A percentile compares a stretch with the other conserved stretches of the same genome.
Evolutionary conservation across 805 yeast species (phyloP).

Genomic region (Zygoascus bituminiphila): DNA sequence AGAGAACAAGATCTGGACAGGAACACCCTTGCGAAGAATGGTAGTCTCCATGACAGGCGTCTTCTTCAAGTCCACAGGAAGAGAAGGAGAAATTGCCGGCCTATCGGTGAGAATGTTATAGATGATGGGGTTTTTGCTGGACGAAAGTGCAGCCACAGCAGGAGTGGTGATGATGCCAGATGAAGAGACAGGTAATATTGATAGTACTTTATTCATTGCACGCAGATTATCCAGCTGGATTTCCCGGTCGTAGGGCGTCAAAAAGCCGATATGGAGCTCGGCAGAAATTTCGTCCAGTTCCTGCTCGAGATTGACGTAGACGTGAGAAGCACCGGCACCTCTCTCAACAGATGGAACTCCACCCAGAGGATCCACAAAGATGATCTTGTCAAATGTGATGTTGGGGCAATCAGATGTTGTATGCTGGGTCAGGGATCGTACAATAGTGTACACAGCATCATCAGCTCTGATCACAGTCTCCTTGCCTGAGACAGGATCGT

Average conservation of each 20-base stretch:
- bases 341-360: constrained; percentile 89
- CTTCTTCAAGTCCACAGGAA: constrained; percentile 57
- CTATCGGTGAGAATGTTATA: constrained; percentile 88
- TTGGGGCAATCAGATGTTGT: not conserved
- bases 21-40: constrained; percentile 67
- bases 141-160: constrained; percentile 47
- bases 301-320: constrained; percentile 75
- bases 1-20: constrained; percentile 37
- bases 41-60: constrained; percentile 69
- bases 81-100: constrained; percentile 80
- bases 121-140: constrained; percentile 70
- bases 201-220: constrained; percentile 54
- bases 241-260: constrained; percentile 38
- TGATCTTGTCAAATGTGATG: constrained; percentile 66
- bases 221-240: constrained; percentile 58
- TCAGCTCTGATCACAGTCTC: constrained; percentile 34
- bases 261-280: constrained; percentile 54
- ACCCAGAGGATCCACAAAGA: constrained; percentile 72
- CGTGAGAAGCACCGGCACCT: constrained; percentile 61
- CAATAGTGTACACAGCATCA: constrained; percentile 35
- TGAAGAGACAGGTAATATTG: constrained; percentile 43
- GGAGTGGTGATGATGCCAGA: constrained; percentile 89
- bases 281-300: constrained; percentile 60
- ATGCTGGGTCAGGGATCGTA: constrained; percentile 25
- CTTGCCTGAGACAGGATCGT: constrained; percentile 44